Evolutionary conservation across 2,329 filamentous ascomycete genomes (phyloP), one percentile per base, ranked within the genome.

Genomic region (Ophiostoma triangulosporum): DNA sequence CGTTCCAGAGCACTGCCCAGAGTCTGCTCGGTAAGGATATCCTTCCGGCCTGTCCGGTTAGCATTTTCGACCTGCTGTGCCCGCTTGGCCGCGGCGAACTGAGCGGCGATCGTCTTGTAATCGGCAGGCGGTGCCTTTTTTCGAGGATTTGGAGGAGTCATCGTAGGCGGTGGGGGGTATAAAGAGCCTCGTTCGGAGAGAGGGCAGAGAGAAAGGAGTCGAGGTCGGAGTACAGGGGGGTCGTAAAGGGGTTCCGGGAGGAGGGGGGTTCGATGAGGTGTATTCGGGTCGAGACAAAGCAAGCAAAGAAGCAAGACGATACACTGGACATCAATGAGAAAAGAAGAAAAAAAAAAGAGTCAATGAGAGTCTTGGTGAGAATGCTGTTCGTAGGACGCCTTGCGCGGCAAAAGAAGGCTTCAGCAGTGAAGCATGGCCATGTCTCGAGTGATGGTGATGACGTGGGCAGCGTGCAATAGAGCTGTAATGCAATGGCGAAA

Each of bases 61-160:
- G 36, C 52, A 56, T 73, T 68, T 52, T 73, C 65, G 8, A 64
- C 61, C 54, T 72, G 70, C 58, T 76, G 73, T 55, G 68, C 68
- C 50, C 69, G 71, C 63, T 78, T 76, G 32, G 76, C 76, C 45
- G 70, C 71, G 27, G 71, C 74, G 66, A 71, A 80, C 63, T 78
- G 70, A 36, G 72, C 71, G 17, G 74, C 70, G 56, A 80, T 76
- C 54, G 70, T 65, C 60, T 76, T 67, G 67, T 77, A 77, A 36
- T 80, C 75, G 62, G 55, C 46, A 15, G 48, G 53, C 17, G 57
- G 53, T 29, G 60, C 58, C 53, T 63, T 58, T 17, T 62, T 56
- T 31, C 60, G 58, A 53, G 43, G 26, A 46, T 46, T 46, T 20
- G 43, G 43, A 12, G 58, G 49, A 15, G 58, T 32, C 59, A 61